phyloP scores from a whole-genome alignment of 2,329 filamentous ascomycete species.

The Elsinoe necatrix region DNA sequence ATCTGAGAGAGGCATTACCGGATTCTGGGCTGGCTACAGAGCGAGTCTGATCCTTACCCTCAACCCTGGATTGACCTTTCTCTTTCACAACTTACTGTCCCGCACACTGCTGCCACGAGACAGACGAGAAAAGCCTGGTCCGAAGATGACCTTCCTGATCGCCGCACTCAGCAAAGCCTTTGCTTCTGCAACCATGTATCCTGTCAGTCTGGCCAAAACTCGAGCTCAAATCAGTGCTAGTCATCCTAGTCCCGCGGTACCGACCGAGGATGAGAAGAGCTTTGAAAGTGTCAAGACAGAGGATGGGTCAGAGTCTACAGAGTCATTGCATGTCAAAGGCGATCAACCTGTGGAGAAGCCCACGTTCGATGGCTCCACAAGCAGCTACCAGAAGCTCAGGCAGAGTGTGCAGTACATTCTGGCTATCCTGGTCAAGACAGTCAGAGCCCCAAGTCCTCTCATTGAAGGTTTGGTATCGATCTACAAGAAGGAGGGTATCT shows the following conservation, averaged over 20 bases:
- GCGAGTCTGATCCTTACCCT: constrained; percentile 71
- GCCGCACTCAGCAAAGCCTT: constrained; percentile 72
- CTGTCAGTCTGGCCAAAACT: constrained; percentile 77
- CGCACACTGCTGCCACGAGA: constrained; percentile 48
- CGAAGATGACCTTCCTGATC: constrained; percentile 52
- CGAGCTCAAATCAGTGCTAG: constrained; percentile 57
- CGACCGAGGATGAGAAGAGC: neutral
- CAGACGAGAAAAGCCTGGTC: constrained; percentile 45
- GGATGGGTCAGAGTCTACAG: constrained; percentile 16
- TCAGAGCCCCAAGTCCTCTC: constrained; percentile 9
- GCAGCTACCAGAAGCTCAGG: neutral
- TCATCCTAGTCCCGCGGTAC: constrained; percentile 18
- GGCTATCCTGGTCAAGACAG: neutral
- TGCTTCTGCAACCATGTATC: constrained; percentile 71
- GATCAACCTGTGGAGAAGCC: constrained; percentile 14
- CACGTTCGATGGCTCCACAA: neutral
- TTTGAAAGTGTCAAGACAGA: neutral
- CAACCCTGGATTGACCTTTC: constrained; percentile 80
- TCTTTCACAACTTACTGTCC: constrained; percentile 66
- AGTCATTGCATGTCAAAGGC: constrained; percentile 24
- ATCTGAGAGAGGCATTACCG: constrained; percentile 59
- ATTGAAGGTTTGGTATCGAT: constrained; percentile 27
- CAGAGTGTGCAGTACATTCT: neutral
- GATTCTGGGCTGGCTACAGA: constrained; percentile 84
- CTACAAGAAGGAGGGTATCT: constrained; percentile 50